A percentile compares a stretch with the other conserved stretches of the same genome.
Conservation (phyloP, 2,329 filamentous ascomycete species). For the Didymella pomorum region DNA sequence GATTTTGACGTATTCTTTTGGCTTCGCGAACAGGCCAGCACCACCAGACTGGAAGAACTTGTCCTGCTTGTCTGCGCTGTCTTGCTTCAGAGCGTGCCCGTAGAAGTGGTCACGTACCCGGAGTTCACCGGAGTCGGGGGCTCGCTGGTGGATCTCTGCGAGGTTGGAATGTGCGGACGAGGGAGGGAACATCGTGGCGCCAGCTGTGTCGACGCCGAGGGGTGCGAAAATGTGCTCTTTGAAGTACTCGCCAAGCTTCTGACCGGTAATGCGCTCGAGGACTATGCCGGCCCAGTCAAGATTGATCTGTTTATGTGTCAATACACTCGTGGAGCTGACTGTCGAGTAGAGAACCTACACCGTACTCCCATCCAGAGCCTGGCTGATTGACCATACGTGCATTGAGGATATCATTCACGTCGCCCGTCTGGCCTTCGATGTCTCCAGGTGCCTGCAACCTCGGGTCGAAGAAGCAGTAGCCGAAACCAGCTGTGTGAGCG, state of each 20-base stretch:
- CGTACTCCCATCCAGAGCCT: slow-evolving; percentile 68
- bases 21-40: slow-evolving; percentile 66
- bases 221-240: slow-evolving; percentile 57
- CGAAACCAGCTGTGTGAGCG: slow-evolving; percentile 60
- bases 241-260: slow-evolving; percentile 57
- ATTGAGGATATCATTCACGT: slow-evolving; percentile 59
- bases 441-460: slow-evolving; percentile 56
- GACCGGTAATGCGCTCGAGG: slow-evolving; percentile 55
- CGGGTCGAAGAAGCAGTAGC: slow-evolving; percentile 59
- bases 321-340: not conserved
- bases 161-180: slow-evolving; percentile 63
- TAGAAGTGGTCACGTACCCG: slow-evolving; percentile 60
- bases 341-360: slow-evolving; percentile 33
- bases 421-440: slow-evolving; percentile 65
- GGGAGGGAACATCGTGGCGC: slow-evolving; percentile 66
- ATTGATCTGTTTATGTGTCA: slow-evolving; percentile 51
- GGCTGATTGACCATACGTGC: slow-evolving; percentile 69
- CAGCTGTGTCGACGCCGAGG: slow-evolving; percentile 52
- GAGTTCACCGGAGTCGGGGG: slow-evolving; percentile 49
- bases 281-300: slow-evolving; percentile 61
- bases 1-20: slow-evolving; percentile 68
- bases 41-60: slow-evolving; percentile 67
- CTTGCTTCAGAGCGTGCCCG: slow-evolving; percentile 56
- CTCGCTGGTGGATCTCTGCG: slow-evolving; percentile 65
- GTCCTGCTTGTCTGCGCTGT: slow-evolving; percentile 55